Conservation (phyloP, 2,329 filamentous ascomycete genomes). For the Penicillium sp. region DNA sequence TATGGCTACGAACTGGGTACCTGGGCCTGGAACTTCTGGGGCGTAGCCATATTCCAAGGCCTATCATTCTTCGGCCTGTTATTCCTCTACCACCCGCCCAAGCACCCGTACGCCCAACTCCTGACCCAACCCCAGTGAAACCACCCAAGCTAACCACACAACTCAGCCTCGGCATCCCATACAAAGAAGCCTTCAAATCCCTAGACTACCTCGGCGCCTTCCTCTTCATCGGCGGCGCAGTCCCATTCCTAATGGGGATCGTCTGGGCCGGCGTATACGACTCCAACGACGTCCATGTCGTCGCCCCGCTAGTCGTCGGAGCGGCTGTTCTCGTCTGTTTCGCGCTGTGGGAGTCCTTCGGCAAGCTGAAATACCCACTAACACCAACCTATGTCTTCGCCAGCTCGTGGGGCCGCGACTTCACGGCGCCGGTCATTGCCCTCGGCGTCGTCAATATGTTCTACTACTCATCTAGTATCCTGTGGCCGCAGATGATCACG, state of each 20-base stretch:
- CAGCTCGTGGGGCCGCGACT: constrained; percentile 44
- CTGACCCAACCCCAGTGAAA: constrained; percentile 10
- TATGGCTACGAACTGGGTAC: constrained; percentile 37
- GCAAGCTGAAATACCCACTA: constrained; percentile 38
- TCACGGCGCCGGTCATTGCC: constrained; percentile 47
- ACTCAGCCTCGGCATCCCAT: constrained; percentile 35
- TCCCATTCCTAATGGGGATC: constrained; percentile 41
- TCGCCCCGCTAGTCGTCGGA: constrained; percentile 37
- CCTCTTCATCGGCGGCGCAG: constrained; percentile 36
- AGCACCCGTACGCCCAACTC: constrained; percentile 33
- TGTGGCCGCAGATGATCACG: constrained; percentile 50
- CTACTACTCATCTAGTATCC: constrained; percentile 48
- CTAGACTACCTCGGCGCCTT: constrained; percentile 40
- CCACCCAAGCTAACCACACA: constrained; percentile 9
- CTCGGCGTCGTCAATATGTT: constrained; percentile 52
- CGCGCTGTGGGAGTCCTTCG: constrained; percentile 41
- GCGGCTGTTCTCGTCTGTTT: constrained; percentile 36
- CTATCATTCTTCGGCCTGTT: constrained; percentile 46
- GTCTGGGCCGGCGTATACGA: constrained; percentile 38
- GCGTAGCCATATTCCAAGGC: constrained; percentile 41
- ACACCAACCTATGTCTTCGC: constrained; percentile 48
- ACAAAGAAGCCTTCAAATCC: constrained; percentile 33
- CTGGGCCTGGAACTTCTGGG: constrained; percentile 50
- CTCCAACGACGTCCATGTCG: constrained; percentile 36
- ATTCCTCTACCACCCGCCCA: constrained; percentile 41